Evolutionary conservation across 805 yeast species (phyloP).

Genomic region (Starmerella vaccinii): DNA sequence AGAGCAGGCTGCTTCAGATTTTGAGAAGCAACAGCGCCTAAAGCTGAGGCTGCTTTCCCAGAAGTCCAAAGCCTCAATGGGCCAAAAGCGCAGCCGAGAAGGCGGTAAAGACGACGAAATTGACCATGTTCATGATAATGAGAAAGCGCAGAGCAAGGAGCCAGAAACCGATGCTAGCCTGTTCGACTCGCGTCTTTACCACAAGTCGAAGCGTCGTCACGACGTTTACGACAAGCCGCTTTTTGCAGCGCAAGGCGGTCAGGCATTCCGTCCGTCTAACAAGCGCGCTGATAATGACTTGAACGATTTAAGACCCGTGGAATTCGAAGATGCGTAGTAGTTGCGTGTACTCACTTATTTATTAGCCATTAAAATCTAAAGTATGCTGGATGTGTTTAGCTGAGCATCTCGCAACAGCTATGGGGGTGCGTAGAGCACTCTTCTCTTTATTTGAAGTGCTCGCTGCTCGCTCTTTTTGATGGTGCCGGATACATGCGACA

Average conservation of each 20-base stretch:
- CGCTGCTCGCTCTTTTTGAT: conserved; percentile 71
- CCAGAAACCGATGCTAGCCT: conserved; percentile 33
- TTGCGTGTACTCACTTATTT: not conserved
- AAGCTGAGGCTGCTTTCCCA: conserved; percentile 34
- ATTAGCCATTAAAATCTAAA: not conserved
- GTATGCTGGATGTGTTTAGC: not conserved
- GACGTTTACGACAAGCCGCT: conserved; percentile 52
- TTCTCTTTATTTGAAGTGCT: conserved; percentile 38
- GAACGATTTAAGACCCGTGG: conserved; percentile 36
- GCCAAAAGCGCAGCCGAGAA: conserved; percentile 23
- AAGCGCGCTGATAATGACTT: conserved; percentile 17
- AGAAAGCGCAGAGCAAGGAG: too few relatives aligned
- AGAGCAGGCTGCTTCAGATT: not conserved
- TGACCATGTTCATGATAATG: not conserved
- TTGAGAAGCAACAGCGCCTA: conserved; percentile 32
- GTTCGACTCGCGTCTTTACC: conserved; percentile 51
- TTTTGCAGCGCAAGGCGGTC: conserved; percentile 33
- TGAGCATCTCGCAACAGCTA: not conserved
- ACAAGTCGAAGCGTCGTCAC: conserved; percentile 35
- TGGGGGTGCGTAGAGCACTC: not conserved
- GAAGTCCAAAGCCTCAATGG: not conserved
- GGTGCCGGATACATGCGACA: conserved; percentile 72
- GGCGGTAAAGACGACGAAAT: conserved; percentile 13
- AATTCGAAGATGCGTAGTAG: conserved; percentile 33
- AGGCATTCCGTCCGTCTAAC: not conserved